phyloP scores from a whole-genome alignment of 495 filamentous ascomycete genomes.

The Xylaria scruposa region DNA sequence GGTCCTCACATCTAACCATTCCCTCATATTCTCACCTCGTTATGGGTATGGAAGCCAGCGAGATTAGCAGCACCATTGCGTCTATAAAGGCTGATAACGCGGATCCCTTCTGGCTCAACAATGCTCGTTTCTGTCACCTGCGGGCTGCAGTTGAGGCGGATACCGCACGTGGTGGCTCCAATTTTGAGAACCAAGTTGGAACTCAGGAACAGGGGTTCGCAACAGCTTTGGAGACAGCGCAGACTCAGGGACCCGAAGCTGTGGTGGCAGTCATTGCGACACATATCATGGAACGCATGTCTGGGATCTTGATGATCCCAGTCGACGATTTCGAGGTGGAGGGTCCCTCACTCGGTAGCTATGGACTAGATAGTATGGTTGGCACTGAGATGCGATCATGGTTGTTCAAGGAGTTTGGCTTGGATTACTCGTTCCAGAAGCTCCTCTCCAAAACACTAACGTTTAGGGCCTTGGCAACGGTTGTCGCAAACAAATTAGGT shows the following conservation, averaged over 20 bases:
- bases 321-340: conserved; percentile 28
- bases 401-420: conserved; percentile 46
- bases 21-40: conserved; percentile 23
- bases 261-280: conserved; percentile 10
- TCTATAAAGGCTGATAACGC: conserved; percentile 9
- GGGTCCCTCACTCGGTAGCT: conserved; percentile 36
- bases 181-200: neutral
- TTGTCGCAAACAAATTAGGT: conserved; percentile 11
- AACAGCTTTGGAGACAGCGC: conserved; percentile 2
- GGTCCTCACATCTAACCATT: neutral
- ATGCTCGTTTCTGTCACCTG: conserved; percentile 21
- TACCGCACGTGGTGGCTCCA: conserved; percentile 10
- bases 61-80: conserved; percentile 22
- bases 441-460: conserved; percentile 27
- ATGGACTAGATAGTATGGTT: conserved; percentile 53
- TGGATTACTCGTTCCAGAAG: conserved; percentile 46
- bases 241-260: conserved; percentile 20
- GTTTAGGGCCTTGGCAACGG: conserved; percentile 11
- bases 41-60: conserved; percentile 35
- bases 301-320: conserved; percentile 38
- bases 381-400: conserved; percentile 49
- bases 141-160: neutral
- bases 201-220: neutral
- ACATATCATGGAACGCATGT: conserved; percentile 36
- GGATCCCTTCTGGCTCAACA: conserved; percentile 30